These are phyloP conservation scores for Serendipita indica DNA, from an alignment of 768 basidiomycete genomes.

Conservation along the genomic window DNA sequence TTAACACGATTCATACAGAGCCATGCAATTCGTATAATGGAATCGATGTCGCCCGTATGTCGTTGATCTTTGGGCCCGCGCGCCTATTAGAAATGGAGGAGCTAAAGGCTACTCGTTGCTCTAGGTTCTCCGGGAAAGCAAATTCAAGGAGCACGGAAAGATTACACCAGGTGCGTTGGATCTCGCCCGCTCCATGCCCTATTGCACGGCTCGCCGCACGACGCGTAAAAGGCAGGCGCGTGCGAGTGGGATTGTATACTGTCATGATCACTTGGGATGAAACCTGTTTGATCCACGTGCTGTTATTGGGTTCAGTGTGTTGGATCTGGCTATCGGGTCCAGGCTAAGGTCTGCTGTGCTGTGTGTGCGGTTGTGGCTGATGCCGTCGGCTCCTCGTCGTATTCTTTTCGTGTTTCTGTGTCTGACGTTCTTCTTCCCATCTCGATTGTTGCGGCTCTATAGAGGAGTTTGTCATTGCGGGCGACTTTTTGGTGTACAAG, in stretches of 20 bases:
- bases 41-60: too few relatives aligned
- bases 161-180: constrained; percentile 76
- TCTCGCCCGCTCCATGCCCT: not conserved
- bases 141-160: constrained; percentile 96
- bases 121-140: constrained; percentile 92
- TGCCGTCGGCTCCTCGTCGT: too few relatives aligned
- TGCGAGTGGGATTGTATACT: too few relatives aligned
- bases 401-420: constrained; percentile 15
- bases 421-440: constrained; percentile 12
- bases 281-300: constrained; percentile 8
- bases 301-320: not conserved
- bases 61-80: too few relatives aligned
- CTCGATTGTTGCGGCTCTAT: constrained; percentile 8
- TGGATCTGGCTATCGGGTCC: not conserved
- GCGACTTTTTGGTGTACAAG: constrained; percentile 95
- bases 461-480: constrained; percentile 98
- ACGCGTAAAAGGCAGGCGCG: not conserved
- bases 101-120: not conserved
- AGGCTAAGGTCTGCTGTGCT: too few relatives aligned
- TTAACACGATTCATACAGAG: too few relatives aligned
- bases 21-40: too few relatives aligned
- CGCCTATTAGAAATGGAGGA: not conserved
- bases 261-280: not conserved
- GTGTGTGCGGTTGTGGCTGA: too few relatives aligned
- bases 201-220: not conserved